A percentile compares a stretch with the other conserved stretches of the same genome.
phyloP scores from a whole-genome alignment of 331 rosid species.

The Erythrophleum ivorense region DNA sequence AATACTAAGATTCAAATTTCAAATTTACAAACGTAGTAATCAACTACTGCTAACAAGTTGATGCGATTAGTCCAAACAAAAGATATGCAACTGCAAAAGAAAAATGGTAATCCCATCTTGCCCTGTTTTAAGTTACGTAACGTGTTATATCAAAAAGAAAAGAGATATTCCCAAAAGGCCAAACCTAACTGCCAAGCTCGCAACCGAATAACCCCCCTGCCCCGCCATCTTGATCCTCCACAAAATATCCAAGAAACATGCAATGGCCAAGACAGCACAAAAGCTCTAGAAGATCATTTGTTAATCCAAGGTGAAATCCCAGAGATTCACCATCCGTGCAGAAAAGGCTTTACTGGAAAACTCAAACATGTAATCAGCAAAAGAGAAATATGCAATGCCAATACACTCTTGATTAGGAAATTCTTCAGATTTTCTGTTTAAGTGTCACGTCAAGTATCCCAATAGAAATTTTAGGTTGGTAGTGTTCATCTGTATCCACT shows the following conservation, averaged over 20 bases:
- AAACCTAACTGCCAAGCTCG: slow-evolving; percentile 22
- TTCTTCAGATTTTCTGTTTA: slow-evolving; percentile 54
- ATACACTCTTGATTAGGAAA: slow-evolving; percentile 29
- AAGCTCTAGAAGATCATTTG: not conserved
- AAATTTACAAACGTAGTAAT: not conserved
- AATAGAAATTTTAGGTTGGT: slow-evolving; percentile 75
- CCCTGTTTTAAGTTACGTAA: slow-evolving; percentile 14
- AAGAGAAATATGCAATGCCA: not conserved
- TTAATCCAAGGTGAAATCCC: not conserved
- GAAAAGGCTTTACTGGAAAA: slow-evolving; percentile 32
- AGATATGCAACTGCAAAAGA: not conserved
- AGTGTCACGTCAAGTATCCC: slow-evolving; percentile 71
- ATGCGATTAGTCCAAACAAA: not conserved
- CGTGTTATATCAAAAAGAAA: not conserved
- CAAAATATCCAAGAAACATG: slow-evolving; percentile 15
- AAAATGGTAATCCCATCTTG: slow-evolving; percentile 9
- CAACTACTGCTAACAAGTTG: not conserved
- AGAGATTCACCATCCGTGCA: slow-evolving; percentile 31
- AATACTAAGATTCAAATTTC: not conserved
- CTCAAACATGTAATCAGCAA: slow-evolving; percentile 18
- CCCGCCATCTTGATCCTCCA: not conserved
- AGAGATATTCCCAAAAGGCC: slow-evolving; percentile 7
- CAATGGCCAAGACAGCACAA: not conserved
- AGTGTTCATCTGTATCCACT: slow-evolving; percentile 96
- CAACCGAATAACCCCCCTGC: slow-evolving; percentile 17